Evolutionary conservation across 176 grass and related monocot species (phyloP), one percentile per base, ranked within the genome.

Genomic region (Rhynchospora tenuis): DNA sequence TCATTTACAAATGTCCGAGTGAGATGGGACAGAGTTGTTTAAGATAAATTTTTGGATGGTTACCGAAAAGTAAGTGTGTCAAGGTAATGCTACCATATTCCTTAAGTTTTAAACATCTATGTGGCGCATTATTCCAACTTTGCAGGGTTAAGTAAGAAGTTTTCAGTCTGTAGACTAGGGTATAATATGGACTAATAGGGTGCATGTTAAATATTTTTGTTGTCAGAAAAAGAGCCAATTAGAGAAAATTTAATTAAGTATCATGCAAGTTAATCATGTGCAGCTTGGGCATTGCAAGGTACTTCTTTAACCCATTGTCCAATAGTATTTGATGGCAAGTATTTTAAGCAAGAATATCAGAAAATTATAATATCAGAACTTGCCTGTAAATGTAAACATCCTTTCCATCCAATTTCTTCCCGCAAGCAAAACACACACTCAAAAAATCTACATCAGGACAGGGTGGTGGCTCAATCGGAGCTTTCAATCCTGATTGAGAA

Each of bases 381-480:
- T 88, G 94, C 97, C 97, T 89, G 83, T 99, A 95, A 44, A 99
- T 92, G 88, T 90, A 96, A 76, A 99, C 89, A 83, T 99, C 97
- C 38, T 88, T 93, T 60, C 91, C 89, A 28, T 93, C 86, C 33
- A 92, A 86, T 88, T 87, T 88, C 90, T 92, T 96, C 83, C 75
- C 87, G 89, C 97, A 95, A 71, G 85, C 82, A 68, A 93, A 95
- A 83, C 93, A 99, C 38, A 79, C 91, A 84, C 88, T 90, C 73
- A 96, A 73, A 88, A 93, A 95, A 48, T 88, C 88, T 1, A 84
- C 67, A 11, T 29, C 48, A 6, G 79, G 62, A 60, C 70, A 79
- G 67, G 80, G 22, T 45, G 59, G 31, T 24, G 3, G 46, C 59
- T 68, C 83, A 82, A 68, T 22, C n/a, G 56, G 60, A 56, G 81